Conservation (phyloP, 1,284 basidiomycete species). For the Melanopsichium pennsylvanicum region DNA sequence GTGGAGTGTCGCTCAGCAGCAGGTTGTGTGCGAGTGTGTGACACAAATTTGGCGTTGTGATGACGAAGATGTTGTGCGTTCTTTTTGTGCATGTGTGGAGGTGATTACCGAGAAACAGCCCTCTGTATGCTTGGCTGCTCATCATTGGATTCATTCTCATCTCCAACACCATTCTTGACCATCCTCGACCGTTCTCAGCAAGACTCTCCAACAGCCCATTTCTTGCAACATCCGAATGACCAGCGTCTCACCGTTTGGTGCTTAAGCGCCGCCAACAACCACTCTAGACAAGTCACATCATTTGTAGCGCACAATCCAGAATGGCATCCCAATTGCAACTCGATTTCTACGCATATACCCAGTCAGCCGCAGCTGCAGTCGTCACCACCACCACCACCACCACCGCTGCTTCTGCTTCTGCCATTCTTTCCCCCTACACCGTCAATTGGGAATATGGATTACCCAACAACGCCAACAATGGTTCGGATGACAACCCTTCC, state of each 20-base stretch:
- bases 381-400: constrained; percentile 4
- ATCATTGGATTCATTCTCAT: background rate
- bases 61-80: no score
- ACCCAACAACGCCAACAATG: constrained; percentile 10
- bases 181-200: background rate
- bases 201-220: background rate
- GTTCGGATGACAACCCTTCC: constrained; percentile 21
- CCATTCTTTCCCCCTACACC: background rate
- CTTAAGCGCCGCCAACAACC: constrained; percentile 28
- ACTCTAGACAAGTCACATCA: no score
- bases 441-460: background rate
- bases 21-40: no score
- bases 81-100: constrained; percentile 2
- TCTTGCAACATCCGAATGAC: constrained; percentile 5
- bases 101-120: background rate
- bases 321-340: constrained; percentile 24
- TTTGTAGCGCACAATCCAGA: background rate
- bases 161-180: background rate
- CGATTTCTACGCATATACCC: constrained; percentile 20
- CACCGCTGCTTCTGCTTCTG: constrained; percentile 1
- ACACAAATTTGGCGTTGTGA: no score
- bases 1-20: no score
- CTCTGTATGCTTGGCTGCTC: background rate
- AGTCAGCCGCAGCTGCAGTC: constrained; percentile 4
- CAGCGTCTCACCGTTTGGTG: constrained; percentile 9